Evolutionary conservation across 192 early-diverging fungal species (phyloP).

Genomic region (Podila epigama): DNA sequence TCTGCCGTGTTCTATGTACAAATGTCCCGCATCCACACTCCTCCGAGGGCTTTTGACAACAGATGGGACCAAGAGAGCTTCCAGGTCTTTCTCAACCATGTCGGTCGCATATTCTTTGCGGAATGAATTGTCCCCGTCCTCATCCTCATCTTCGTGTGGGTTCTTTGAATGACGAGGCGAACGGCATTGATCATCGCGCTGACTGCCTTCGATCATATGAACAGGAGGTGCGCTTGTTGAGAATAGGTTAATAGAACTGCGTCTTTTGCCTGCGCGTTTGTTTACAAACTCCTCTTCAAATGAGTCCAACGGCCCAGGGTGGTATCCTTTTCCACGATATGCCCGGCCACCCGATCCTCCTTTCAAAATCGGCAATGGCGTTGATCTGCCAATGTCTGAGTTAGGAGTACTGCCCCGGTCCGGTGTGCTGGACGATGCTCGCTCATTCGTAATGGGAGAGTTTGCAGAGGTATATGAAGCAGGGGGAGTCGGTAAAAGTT

Average conservation of each 20-base stretch:
- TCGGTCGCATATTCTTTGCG: conserved; percentile 7
- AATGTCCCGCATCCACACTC: conserved; percentile 26
- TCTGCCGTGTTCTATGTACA: neutral
- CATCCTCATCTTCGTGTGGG: conserved; percentile 2
- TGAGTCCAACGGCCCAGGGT: conserved; percentile 21
- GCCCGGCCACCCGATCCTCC: conserved; percentile 13
- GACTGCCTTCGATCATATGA: conserved; percentile 8
- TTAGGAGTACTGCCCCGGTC: conserved; percentile 8
- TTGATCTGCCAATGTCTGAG: neutral
- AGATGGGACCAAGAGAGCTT: conserved; percentile 26
- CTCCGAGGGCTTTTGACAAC: conserved; percentile 10
- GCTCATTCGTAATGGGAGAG: neutral
- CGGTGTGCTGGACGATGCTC: conserved; percentile 13
- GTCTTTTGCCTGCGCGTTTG: conserved; percentile 16
- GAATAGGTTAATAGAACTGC: conserved; percentile 18
- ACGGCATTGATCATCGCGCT: neutral
- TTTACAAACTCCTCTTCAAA: neutral
- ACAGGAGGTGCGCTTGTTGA: conserved; percentile 37
- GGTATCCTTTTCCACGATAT: conserved; percentile 17
- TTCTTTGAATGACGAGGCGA: neutral
- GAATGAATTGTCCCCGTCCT: conserved; percentile 5
- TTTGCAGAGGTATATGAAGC: conserved; percentile 19
- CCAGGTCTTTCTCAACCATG: conserved; percentile 30
- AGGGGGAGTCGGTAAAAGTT: conserved; percentile 34
- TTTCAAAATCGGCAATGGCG: conserved; percentile 25